Evolutionary conservation across 345 rosid genomes (phyloP).

Genomic region (Ricinus communis): DNA sequence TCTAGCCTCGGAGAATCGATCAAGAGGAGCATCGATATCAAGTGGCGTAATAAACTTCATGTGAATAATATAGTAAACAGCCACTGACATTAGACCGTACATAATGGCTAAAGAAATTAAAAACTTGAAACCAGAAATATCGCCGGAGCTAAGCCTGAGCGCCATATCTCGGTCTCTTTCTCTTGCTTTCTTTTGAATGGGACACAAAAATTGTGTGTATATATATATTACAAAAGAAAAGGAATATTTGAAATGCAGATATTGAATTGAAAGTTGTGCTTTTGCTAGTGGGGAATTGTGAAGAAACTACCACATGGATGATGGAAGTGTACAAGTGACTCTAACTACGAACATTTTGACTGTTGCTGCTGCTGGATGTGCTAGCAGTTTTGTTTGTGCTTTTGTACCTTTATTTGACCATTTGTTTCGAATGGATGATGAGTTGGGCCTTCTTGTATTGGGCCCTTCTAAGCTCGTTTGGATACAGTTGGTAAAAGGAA

Average conservation of each 20-base stretch:
- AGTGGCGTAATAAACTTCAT: conserved; percentile 68
- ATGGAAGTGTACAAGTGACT: too few species aligned
- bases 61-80: conserved; percentile 58
- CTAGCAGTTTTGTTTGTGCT: too few species aligned
- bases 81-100: conserved; percentile 62
- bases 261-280: neutral
- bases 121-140: conserved; percentile 62
- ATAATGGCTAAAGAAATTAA: conserved; percentile 48
- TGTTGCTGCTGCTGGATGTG: too few species aligned
- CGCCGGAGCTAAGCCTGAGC: conserved; percentile 48
- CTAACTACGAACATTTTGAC: too few species aligned
- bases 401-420: too few species aligned
- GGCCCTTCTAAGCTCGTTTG: too few species aligned
- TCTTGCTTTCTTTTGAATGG: neutral
- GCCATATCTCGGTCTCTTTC: conserved; percentile 37
- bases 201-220: neutral
- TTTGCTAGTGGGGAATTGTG: neutral
- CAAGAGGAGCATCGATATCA: conserved; percentile 71
- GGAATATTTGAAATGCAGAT: too few species aligned
- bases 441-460: too few species aligned
- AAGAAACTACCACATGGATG: conserved; percentile 1
- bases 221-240: too few species aligned
- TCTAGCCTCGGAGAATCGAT: conserved; percentile 92
- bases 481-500: too few species aligned
- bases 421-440: too few species aligned